A percentile compares a stretch with the other conserved stretches of the same genome.
These are phyloP conservation scores for Gracilaria gracilis DNA, from an alignment of 23 red algal genomes.

Conservation along the genomic window DNA sequence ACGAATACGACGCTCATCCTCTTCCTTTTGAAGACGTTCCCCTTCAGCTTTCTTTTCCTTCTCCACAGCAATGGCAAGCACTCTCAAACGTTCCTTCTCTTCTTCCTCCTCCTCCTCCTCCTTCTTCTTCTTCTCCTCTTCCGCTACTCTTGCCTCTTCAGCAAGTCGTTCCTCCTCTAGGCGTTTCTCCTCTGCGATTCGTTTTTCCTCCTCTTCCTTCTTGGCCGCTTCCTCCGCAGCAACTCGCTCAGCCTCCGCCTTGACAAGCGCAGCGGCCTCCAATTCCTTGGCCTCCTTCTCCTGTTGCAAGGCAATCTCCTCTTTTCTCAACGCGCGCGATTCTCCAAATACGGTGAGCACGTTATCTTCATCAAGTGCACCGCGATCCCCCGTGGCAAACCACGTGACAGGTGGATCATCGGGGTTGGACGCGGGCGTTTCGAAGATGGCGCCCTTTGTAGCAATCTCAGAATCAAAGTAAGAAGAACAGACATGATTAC, in stretches of 20 bases:
- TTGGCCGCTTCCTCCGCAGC: conserved; percentile 44
- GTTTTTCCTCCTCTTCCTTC: conserved; percentile 55
- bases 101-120: conserved; percentile 40
- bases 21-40: conserved; percentile 2
- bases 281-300: conserved; percentile 53
- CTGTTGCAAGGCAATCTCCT: conserved; percentile 61
- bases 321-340: conserved; percentile 60
- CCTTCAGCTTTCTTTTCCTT: conserved; percentile 20
- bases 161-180: conserved; percentile 25
- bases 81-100: not conserved
- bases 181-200: conserved; percentile 42
- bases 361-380: conserved; percentile 64
- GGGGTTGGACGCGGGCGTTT: conserved; percentile 27
- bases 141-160: conserved; percentile 35
- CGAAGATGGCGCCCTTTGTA: conserved; percentile 41
- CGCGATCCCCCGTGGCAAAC: conserved; percentile 83
- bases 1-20: conserved; percentile 5
- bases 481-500: conserved; percentile 35
- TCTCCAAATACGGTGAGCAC: conserved; percentile 72
- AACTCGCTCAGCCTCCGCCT: conserved; percentile 27
- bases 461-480: conserved; percentile 56
- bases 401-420: conserved; percentile 48
- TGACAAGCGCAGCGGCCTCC: conserved; percentile 26
- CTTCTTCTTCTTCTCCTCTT: conserved; percentile 32
- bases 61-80: not conserved